Base-by-base conservation (phyloP, 331 rosid genomes). In the Quercus lobata region DNA sequence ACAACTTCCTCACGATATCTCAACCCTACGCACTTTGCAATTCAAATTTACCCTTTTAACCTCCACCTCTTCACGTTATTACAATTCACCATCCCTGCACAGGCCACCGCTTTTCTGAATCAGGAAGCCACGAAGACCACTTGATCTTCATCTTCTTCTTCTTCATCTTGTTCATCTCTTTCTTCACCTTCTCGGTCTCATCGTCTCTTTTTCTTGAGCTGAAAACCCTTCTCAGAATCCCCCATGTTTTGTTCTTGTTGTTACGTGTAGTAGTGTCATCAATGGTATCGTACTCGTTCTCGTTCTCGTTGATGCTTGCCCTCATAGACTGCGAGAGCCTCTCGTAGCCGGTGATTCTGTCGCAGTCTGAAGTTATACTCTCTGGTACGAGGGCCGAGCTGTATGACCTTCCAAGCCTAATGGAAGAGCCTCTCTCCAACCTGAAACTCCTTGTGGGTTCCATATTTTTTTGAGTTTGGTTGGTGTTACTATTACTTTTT, bases 101-200 rank as follows among this genome's bases (percentile, higher is more conserved):
- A 35, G 94, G 94, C 92, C 94, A 90, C 62, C 92, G 80, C 54
- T 4, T 86, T 0, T 81, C 25, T 10, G 90, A 90, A 76, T 88
- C 86, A 7, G 90, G 91, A 66, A 90, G 91, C 94, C 94, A 90
- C 27, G 91, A 84, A 30, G 90, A 86, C 3, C 88, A 82, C 79
- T 83, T 82, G 82, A 83, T 88, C 29, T 73, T 76, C 79, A 74
- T 76, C 82, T 73, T 82, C 78, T 6, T 22, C 44, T 37, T 22
- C 44, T 37, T 35, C 24, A 19, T 27, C 7, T 9, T 35, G 41
- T 35, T 61, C 12, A 1, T 19, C 62, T 46, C 53, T 12, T 46
- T 46, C 53, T 49, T 49, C 54, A 14, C 54, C 18, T 49, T 49
- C 54, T 49, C 54, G 4, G 15, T 1, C 54, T 49, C 54, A 0